Base-by-base conservation (phyloP, 495 filamentous ascomycete genomes). In the Copromyces sp. region DNA sequence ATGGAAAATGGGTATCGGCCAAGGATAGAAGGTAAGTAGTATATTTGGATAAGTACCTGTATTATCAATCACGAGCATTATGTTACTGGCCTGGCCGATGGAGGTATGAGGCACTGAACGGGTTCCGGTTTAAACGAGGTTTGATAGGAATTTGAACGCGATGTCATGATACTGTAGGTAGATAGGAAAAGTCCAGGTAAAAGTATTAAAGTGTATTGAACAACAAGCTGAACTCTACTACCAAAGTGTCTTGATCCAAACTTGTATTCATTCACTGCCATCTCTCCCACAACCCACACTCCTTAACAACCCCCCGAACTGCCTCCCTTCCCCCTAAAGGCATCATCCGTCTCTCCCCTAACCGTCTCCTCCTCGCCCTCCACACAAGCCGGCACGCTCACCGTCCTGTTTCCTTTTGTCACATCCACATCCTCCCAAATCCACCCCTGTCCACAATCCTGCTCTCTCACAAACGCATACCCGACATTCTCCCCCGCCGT, bases 381-480 rank as follows among this genome's bases (percentile, higher is more conserved):
- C 9, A 77, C 76, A 71, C 83, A 84, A 14, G 75, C 72, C 6
- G 81, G 81, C 37, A 83, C 75, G 8, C 75, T 74, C 16, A 84
- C 42, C 4, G 76, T 80, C 24, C 83, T 73, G 2, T 47, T 47
- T 7, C 40, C 40, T 6, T 24, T 24, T 24, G 24, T 24, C 24
- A 4, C 42, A 16, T 45, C 17, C 68, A 82, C 81, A 6, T 38
- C 61, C 78, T 84, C 82, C 69, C 81, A 80, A 40, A 84, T 78
- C 41, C 76, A 78, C 1, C 73, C 72, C 75, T 83, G 81, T 16
- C 76, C 76, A 70, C 83, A 83, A 68, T 84, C 77, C 76, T 84
- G 77, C 78, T 83, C 75, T 6, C 81, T 75, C 17, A 77, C 78
- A 72, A 82, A 84, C 68, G 75, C 74, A 71, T 83, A 84, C 68